These are phyloP conservation scores for Apiospora phragmitis DNA, from an alignment of 2,329 filamentous ascomycete genomes.

Conservation along the genomic window DNA sequence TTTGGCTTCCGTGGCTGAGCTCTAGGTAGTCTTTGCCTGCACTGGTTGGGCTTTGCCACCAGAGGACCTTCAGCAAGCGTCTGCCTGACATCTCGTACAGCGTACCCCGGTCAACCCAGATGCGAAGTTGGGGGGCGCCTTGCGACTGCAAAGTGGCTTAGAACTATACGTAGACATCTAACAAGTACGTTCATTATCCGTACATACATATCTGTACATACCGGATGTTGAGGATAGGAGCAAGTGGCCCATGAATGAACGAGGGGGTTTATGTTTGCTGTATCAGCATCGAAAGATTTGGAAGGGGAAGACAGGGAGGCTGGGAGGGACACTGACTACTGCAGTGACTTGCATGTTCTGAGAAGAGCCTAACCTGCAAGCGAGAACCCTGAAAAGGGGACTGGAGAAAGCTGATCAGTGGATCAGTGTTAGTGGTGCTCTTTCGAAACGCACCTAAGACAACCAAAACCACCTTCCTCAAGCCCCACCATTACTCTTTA, in stretches of 20 bases:
- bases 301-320: neutral
- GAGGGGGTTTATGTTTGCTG: neutral
- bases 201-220: too few relatives aligned
- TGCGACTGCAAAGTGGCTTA: neutral
- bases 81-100: neutral
- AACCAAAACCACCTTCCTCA: conserved; percentile 6
- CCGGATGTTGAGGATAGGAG: neutral
- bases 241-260: neutral
- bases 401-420: conserved; percentile 1
- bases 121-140: neutral
- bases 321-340: too few relatives aligned
- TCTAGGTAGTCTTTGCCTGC: neutral
- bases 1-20: neutral
- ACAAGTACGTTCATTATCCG: neutral
- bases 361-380: neutral
- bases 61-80: neutral
- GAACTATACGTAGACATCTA: neutral
- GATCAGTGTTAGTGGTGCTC: neutral
- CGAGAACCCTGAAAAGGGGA: conserved; percentile 5
- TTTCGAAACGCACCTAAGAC: conserved; percentile 6
- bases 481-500: conserved; percentile 6
- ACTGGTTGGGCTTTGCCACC: neutral
- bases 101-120: neutral
- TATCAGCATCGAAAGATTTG: neutral
- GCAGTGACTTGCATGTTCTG: neutral